phyloP scores from a whole-genome alignment of 495 filamentous ascomycete species.

The Neurospora sp. region DNA sequence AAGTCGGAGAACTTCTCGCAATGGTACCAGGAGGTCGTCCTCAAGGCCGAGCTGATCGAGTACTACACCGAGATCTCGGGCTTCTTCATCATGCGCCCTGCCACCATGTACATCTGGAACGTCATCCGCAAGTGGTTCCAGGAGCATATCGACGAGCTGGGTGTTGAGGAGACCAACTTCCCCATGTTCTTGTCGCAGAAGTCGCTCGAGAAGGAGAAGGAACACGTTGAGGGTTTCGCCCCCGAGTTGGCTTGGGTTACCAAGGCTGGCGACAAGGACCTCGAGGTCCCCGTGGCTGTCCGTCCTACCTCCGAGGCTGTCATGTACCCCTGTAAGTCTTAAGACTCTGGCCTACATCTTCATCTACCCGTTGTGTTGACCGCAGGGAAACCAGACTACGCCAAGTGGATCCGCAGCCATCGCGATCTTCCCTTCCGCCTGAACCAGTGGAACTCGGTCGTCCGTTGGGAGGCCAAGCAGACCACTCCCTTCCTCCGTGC shows the following conservation, averaged over 20 bases:
- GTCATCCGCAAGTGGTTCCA: conserved; percentile 86
- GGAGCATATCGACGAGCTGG: conserved; percentile 71
- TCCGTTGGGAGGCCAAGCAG: conserved; percentile 97
- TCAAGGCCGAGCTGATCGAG: conserved; percentile 90
- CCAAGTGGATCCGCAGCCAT: conserved; percentile 92
- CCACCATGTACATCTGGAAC: conserved; percentile 87
- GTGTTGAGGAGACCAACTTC: conserved; percentile 91
- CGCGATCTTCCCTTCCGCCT: conserved; percentile 84
- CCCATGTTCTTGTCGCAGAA: conserved; percentile 88
- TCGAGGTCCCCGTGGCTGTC: conserved; percentile 91
- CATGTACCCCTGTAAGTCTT: conserved; percentile 57
- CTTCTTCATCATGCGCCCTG: conserved; percentile 86
- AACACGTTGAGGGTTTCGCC: conserved; percentile 94
- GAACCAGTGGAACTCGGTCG: conserved; percentile 98
- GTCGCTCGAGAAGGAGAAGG: conserved; percentile 88
- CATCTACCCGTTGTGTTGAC: not conserved
- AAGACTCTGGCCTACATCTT: not conserved
- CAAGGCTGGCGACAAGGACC: conserved; percentile 79
- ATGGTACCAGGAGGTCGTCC: conserved; percentile 95
- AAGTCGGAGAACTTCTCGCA: conserved; percentile 82
- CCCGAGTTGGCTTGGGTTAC: conserved; percentile 99
- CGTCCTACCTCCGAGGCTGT: conserved; percentile 91
- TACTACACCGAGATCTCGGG: conserved; percentile 67
- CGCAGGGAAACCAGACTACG: conserved; percentile 62
- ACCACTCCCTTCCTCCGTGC: conserved; percentile 90